Percentiles rank a stretch among this genome's conserved stretches.
Conservation (phyloP, 2,329 filamentous ascomycete genomes). For the Verticillium nonalfalfae region DNA sequence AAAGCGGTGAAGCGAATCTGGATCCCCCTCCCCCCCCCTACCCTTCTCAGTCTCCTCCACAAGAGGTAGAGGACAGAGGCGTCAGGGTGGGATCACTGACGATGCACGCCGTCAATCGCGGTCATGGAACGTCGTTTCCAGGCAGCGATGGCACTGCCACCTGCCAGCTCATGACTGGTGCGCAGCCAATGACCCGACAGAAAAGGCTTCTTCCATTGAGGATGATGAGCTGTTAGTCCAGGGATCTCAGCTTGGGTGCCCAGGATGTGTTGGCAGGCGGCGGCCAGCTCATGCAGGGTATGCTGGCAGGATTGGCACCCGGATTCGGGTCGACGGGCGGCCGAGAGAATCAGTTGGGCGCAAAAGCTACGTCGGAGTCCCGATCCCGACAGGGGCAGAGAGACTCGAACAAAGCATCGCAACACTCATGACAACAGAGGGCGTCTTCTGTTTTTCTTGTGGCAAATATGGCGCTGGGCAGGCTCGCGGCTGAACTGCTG, state of each 20-base stretch:
- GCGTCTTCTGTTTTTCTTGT: background rate
- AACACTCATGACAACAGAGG: too few relatives aligned
- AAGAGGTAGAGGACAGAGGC: background rate
- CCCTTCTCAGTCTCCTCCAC: background rate
- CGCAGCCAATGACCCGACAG: conserved; percentile 7
- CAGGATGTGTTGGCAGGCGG: conserved; percentile 19
- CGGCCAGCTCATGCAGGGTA: conserved; percentile 15
- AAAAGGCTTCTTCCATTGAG: conserved; percentile 7
- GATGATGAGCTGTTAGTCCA: conserved; percentile 8
- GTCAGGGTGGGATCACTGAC: background rate
- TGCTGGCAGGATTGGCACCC: background rate
- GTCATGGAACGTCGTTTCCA: background rate
- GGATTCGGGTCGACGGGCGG: background rate
- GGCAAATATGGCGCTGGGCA: background rate
- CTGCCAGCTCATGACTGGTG: conserved; percentile 7
- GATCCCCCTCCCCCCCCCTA: too few relatives aligned
- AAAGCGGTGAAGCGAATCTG: background rate
- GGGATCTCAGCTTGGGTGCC: conserved; percentile 9
- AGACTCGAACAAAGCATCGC: background rate
- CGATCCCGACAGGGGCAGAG: background rate
- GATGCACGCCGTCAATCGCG: background rate
- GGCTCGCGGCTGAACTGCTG: background rate
- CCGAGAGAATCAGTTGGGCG: background rate
- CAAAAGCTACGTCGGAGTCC: background rate
- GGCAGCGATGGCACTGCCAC: conserved; percentile 3